Evolutionary conservation across 805 yeast genomes (phyloP).

Genomic region (Hermanozyma aechmeae): DNA sequence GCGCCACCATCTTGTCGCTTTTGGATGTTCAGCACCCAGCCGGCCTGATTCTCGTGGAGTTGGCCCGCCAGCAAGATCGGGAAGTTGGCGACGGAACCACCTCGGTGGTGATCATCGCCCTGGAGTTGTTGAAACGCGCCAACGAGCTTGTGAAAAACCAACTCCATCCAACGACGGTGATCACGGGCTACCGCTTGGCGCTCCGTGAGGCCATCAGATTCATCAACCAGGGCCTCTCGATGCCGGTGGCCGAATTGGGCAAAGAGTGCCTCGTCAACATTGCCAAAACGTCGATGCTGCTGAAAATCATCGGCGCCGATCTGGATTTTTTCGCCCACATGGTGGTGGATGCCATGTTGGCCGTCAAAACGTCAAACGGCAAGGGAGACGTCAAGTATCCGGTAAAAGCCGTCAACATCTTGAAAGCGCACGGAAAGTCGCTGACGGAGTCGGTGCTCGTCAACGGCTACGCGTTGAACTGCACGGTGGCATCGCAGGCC

Average conservation of each 20-base stretch:
- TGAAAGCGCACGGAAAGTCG: constrained; percentile 96
- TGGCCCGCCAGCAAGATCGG: constrained; percentile 97
- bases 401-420: constrained; percentile 90
- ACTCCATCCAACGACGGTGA: constrained; percentile 96
- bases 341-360: constrained; percentile 93
- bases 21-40: constrained; percentile 99
- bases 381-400: constrained; percentile 91
- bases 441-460: constrained; percentile 79
- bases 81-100: constrained; percentile 99
- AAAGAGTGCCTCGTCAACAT: constrained; percentile 81
- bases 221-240: constrained; percentile 76
- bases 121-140: constrained; percentile 86
- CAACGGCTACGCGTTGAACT: constrained; percentile 91
- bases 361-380: constrained; percentile 82
- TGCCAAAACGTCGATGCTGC: constrained; percentile 95
- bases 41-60: constrained; percentile 90
- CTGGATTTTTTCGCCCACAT: constrained; percentile 80
- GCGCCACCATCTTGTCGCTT: constrained; percentile 87
- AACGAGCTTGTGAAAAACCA: constrained; percentile 88
- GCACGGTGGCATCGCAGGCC: constrained; percentile 96
- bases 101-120: constrained; percentile 91
- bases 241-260: constrained; percentile 69
- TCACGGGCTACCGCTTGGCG: constrained; percentile 93
- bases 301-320: constrained; percentile 92
- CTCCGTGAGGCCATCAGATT: constrained; percentile 83